These are phyloP conservation scores for Zostera marina DNA, from an alignment of 116 monocot genomes.

Conservation along the genomic window DNA sequence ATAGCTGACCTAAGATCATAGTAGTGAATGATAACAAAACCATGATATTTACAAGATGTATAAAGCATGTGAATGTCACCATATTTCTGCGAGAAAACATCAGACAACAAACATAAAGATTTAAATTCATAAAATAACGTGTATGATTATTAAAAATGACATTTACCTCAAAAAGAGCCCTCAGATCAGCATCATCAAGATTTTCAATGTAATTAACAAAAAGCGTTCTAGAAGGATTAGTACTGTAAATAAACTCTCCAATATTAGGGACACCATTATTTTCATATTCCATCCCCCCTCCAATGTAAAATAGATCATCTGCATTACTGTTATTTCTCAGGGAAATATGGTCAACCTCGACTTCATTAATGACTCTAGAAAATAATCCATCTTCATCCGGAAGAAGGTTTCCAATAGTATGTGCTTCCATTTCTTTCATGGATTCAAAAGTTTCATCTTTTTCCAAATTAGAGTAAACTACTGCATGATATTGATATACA, in stretches of 20 bases:
- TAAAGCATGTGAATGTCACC: slow-evolving; percentile 59
- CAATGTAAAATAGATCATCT: slow-evolving; percentile 65
- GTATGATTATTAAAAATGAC: background rate
- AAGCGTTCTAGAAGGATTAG: slow-evolving; percentile 60
- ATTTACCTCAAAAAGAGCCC: slow-evolving; percentile 55
- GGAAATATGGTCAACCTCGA: slow-evolving; percentile 20
- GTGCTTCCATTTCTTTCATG: slow-evolving; percentile 59
- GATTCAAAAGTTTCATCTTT: slow-evolving; percentile 50
- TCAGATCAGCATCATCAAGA: slow-evolving; percentile 47
- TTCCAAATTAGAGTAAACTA: slow-evolving; percentile 13
- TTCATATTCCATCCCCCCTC: slow-evolving; percentile 70
- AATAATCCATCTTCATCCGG: slow-evolving; percentile 80
- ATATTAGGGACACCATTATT: slow-evolving; percentile 4
- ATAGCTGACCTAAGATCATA: slow-evolving; percentile 78
- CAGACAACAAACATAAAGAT: background rate
- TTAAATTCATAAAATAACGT: background rate
- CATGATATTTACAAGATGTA: slow-evolving; percentile 60
- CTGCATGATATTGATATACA: slow-evolving; percentile 20
- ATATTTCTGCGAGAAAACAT: slow-evolving; percentile 37
- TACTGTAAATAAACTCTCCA: slow-evolving; percentile 24
- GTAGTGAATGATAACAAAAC: slow-evolving; percentile 74
- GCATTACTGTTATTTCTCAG: slow-evolving; percentile 17
- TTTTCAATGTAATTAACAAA: slow-evolving; percentile 52
- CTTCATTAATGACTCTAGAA: slow-evolving; percentile 40
- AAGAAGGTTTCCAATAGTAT: slow-evolving; percentile 75